phyloP scores from a whole-genome alignment of 306 rosid species.

The Vachellia collinsii region DNA sequence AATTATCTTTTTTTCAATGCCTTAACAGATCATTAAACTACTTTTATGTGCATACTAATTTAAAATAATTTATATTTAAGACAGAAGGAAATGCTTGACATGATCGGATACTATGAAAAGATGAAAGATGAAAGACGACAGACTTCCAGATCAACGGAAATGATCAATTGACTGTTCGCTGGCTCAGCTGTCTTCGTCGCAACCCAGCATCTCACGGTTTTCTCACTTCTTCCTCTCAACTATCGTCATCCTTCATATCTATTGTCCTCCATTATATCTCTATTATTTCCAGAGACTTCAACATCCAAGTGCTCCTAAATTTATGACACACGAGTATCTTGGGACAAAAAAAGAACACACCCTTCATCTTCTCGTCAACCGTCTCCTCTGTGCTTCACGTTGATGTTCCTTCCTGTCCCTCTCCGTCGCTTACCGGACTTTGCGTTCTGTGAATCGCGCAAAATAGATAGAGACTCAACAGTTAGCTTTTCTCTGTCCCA shows the following conservation, averaged over 20 bases:
- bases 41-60: too few species aligned
- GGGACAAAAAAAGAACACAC: neutral
- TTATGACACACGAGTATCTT: neutral
- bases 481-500: conserved; percentile 42
- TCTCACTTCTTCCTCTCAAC: neutral
- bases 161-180: neutral
- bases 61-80: too few species aligned
- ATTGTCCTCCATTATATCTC: neutral
- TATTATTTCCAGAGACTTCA: conserved; percentile 34
- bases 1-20: too few species aligned
- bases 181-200: neutral
- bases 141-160: neutral
- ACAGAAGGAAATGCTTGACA: too few species aligned
- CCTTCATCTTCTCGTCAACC: neutral
- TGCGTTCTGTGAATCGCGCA: neutral
- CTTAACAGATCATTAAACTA: too few species aligned
- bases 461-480: conserved; percentile 28
- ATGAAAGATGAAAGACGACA: neutral
- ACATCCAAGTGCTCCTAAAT: neutral
- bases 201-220: conserved; percentile 40
- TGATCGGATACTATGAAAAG: neutral
- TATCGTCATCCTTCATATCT: neutral
- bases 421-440: neutral
- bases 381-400: conserved; percentile 3
- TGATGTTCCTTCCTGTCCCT: neutral